Base-by-base conservation (phyloP, 352 stramenopile genomes). In the Globisporangium viniferum region DNA sequence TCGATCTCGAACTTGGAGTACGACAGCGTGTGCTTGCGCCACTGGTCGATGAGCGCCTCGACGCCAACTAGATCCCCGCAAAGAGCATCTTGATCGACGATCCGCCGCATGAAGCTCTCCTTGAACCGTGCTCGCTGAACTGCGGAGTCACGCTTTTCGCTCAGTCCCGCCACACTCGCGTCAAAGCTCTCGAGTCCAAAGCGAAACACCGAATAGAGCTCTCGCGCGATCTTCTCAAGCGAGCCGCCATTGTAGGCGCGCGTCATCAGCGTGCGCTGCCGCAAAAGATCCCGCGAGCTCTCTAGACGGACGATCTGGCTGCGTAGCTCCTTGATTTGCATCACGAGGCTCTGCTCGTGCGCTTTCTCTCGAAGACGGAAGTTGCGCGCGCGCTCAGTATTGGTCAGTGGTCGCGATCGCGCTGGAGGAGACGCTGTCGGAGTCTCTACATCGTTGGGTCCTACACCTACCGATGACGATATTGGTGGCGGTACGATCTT, bases 1-100 rank as follows among this genome's bases (percentile, higher is more conserved):
- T 66, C 60, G 33, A 66, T 46, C 29, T 56, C 41, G 10, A 66
- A 58, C 18, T 57, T 55, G 8, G 60, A 22, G 46, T 57, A 58
- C 2, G 60, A 33, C 46, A 31, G n/a, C 9, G 60, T 66, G 20
- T 66, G 60, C 27, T 57, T 66, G 41, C 29, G 46, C 60, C 60
- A 66, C 41, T 66, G 60, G 10, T 44, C 44, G 12, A 66, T 36
- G 27, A 66, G 6, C n/a, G 60, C 15, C 5, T 66, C 60, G 20
- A 59, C 41, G 8, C 60, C 60, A 10, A 56, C 27, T 6, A 66
- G 5, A 15, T 66, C n/a, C 1, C 60, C 60, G 14, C 35, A 66
- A 3, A 59, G 10, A 3, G 33, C 46, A 31, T 48, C 60, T 31
- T 31, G 60, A 4, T 66, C 39, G 5, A 66, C 22, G 5, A 56